phyloP scores from a whole-genome alignment of 2,329 filamentous ascomycete species.

The Sordariomycetes sp. region DNA sequence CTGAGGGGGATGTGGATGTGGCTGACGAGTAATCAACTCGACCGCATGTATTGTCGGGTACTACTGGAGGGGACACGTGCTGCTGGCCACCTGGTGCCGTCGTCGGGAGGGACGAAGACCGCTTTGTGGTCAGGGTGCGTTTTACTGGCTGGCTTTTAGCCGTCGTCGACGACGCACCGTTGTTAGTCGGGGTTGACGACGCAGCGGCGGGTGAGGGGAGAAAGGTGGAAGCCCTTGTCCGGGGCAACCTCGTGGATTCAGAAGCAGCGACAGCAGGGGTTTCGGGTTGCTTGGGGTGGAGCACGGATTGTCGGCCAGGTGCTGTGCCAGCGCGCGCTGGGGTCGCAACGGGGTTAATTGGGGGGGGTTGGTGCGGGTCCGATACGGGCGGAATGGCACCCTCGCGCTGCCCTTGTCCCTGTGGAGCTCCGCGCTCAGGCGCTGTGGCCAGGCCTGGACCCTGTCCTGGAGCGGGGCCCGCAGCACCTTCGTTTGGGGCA shows the following conservation, averaged over 20 bases:
- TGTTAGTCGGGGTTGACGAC: neutral
- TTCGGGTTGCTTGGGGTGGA: neutral
- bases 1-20: neutral
- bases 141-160: neutral
- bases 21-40: neutral
- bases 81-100: neutral
- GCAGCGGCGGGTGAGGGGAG: neutral
- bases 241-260: neutral
- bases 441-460: neutral
- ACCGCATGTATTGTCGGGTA: conserved; percentile 2
- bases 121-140: neutral
- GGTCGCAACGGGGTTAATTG: neutral
- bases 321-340: neutral
- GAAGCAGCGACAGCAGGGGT: neutral
- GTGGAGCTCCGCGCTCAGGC: neutral
- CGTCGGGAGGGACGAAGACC: neutral
- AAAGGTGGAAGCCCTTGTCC: conserved; percentile 3
- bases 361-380: conserved; percentile 3
- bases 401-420: neutral
- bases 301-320: neutral
- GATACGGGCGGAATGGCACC: neutral
- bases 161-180: neutral
- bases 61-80: conserved; percentile 2
- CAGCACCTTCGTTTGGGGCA: neutral
- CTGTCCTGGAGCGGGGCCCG: neutral